phyloP scores from a whole-genome alignment of 148 eudicot species.

The Rhododendron simsii region DNA sequence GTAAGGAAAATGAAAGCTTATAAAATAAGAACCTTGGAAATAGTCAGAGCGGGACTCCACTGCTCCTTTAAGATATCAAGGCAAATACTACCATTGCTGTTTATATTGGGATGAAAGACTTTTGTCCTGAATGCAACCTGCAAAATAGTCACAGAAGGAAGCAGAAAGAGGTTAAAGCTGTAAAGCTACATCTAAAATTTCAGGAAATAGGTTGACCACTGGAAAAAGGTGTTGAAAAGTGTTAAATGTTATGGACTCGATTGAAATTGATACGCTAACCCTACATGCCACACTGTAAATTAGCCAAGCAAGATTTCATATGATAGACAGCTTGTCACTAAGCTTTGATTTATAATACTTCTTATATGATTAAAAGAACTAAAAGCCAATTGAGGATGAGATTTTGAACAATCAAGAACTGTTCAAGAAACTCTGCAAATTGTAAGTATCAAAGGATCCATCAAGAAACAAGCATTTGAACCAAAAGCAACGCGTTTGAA shows the following conservation, averaged over 20 bases:
- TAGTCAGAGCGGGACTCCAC: constrained; percentile 75
- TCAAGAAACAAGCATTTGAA: neutral
- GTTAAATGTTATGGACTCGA: neutral
- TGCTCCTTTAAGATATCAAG: constrained; percentile 70
- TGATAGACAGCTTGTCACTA: neutral
- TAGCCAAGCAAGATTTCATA: neutral
- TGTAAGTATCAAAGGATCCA: neutral
- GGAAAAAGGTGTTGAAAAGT: neutral
- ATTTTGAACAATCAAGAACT: neutral
- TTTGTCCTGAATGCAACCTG: constrained; percentile 75
- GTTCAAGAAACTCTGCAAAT: neutral
- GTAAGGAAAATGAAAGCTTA: neutral
- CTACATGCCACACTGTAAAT: neutral
- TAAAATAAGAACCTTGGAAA: constrained; percentile 45
- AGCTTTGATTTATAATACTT: neutral
- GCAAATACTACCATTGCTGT: constrained; percentile 73
- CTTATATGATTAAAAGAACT: neutral
- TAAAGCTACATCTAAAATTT: neutral
- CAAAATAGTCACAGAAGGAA: constrained; percentile 11
- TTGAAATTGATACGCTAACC: neutral
- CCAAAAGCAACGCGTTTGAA: neutral
- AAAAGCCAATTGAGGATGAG: neutral
- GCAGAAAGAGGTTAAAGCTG: neutral
- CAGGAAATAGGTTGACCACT: neutral
- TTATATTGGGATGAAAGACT: constrained; percentile 67